These are phyloP conservation scores for Linnemannia hyalina DNA, from an alignment of 192 early-diverging fungal species.

Conservation along the genomic window DNA sequence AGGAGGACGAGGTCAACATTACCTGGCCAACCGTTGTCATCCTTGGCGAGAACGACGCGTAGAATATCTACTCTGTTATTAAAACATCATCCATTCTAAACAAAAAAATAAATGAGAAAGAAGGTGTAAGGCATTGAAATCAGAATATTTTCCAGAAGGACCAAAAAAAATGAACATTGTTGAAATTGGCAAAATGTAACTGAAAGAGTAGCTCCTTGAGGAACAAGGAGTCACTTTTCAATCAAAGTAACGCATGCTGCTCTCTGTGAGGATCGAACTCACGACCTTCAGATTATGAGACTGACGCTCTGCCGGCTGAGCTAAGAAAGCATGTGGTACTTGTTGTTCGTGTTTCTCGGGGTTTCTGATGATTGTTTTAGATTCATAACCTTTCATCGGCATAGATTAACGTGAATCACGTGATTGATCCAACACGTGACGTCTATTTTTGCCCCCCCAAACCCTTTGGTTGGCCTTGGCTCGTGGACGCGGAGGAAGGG, in stretches of 20 bases:
- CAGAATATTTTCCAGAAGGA: too few relatives aligned
- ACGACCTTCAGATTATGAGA: constrained; percentile 65
- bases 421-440: neutral
- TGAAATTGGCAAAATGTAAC: neutral
- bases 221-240: neutral
- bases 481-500: neutral
- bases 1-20: constrained; percentile 55
- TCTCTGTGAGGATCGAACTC: constrained; percentile 60
- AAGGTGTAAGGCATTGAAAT: too few relatives aligned
- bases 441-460: neutral
- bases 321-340: constrained; percentile 49
- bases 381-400: neutral
- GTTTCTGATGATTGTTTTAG: neutral
- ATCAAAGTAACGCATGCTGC: constrained; percentile 21
- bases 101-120: neutral
- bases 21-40: constrained; percentile 68
- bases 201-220: neutral
- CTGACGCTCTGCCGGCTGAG: constrained; percentile 63
- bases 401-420: neutral
- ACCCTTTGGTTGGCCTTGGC: neutral
- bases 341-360: neutral
- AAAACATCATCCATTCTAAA: neutral
- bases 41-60: constrained; percentile 37
- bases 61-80: neutral
- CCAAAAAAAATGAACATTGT: too few relatives aligned